phyloP scores from a whole-genome alignment of 176 grass and related monocot genomes.

The Luzula sylvatica region DNA sequence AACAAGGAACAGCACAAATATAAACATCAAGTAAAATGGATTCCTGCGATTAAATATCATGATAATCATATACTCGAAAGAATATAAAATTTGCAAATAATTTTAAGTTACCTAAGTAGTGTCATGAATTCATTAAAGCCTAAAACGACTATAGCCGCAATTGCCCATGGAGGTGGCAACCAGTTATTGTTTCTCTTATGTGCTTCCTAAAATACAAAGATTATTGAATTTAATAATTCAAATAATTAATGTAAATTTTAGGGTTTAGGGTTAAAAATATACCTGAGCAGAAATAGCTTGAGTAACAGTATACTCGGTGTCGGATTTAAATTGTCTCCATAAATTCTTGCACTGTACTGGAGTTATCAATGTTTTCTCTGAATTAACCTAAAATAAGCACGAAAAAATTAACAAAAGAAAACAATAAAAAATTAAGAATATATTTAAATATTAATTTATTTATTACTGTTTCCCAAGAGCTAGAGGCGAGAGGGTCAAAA shows the following conservation, averaged over 20 bases:
- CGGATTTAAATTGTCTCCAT: slow-evolving; percentile 89
- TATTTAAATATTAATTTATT: slow-evolving; percentile 16
- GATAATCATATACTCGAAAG: too few relatives aligned
- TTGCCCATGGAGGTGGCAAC: slow-evolving; percentile 95
- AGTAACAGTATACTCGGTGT: slow-evolving; percentile 88
- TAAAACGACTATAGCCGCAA: slow-evolving; percentile 75
- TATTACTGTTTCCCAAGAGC: slow-evolving; percentile 81
- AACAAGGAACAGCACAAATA: slow-evolving; percentile 78
- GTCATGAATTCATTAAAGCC: slow-evolving; percentile 99
- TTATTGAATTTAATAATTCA: not conserved
- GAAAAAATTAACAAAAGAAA: slow-evolving; percentile 21
- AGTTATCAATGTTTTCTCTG: slow-evolving; percentile 72
- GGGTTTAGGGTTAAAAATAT: slow-evolving; percentile 7
- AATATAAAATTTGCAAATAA: not conserved
- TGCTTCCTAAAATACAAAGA: slow-evolving; percentile 50
- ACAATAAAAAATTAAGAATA: not conserved
- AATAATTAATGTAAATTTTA: too few relatives aligned
- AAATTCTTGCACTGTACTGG: slow-evolving; percentile 86
- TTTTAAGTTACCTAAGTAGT: slow-evolving; percentile 58
- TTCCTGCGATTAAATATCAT: slow-evolving; percentile 45
- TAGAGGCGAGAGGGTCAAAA: slow-evolving; percentile 81
- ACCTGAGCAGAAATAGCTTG: slow-evolving; percentile 91
- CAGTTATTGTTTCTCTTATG: slow-evolving; percentile 95
- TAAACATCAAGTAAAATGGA: slow-evolving; percentile 53
- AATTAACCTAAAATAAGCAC: slow-evolving; percentile 43